These are phyloP conservation scores for Cyberlindnera galapagoensis DNA, from an alignment of 805 yeast genomes.

Conservation along the genomic window DNA sequence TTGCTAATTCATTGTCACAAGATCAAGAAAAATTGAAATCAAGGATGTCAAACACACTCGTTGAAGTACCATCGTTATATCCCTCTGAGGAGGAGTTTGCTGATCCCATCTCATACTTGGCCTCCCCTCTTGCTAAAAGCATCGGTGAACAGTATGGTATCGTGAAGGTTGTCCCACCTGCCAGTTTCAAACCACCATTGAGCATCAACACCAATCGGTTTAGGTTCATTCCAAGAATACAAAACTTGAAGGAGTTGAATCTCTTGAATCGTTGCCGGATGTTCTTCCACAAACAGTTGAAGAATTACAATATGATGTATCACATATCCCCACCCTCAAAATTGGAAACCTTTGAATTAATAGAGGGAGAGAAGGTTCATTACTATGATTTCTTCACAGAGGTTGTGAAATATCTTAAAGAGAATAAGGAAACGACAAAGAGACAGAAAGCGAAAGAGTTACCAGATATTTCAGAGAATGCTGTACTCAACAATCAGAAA, in stretches of 20 bases:
- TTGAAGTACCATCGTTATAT: constrained; percentile 43
- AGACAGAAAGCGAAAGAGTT: background rate
- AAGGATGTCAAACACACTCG: too few relatives aligned
- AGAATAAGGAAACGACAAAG: constrained; percentile 5
- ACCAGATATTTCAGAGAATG: constrained; percentile 9
- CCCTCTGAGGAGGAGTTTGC: constrained; percentile 51
- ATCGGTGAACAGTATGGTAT: constrained; percentile 65
- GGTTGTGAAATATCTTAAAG: constrained; percentile 22
- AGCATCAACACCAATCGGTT: constrained; percentile 47
- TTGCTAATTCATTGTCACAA: too few relatives aligned
- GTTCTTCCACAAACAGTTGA: constrained; percentile 55
- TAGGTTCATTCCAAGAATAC: constrained; percentile 63
- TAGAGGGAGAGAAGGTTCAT: constrained; percentile 19
- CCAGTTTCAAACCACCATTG: constrained; percentile 42
- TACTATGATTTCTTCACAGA: constrained; percentile 35
- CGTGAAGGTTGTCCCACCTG: constrained; percentile 64
- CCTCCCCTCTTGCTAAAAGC: constrained; percentile 34
- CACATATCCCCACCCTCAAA: constrained; percentile 9
- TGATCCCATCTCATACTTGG: constrained; percentile 64
- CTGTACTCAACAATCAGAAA: constrained; percentile 11
- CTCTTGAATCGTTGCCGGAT: constrained; percentile 55
- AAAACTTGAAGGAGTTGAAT: constrained; percentile 57
- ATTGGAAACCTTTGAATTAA: constrained; percentile 10
- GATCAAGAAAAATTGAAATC: too few relatives aligned
- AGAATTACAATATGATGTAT: constrained; percentile 48